Conservation (phyloP, 1,284 basidiomycete genomes). For the Waitea zeae region DNA sequence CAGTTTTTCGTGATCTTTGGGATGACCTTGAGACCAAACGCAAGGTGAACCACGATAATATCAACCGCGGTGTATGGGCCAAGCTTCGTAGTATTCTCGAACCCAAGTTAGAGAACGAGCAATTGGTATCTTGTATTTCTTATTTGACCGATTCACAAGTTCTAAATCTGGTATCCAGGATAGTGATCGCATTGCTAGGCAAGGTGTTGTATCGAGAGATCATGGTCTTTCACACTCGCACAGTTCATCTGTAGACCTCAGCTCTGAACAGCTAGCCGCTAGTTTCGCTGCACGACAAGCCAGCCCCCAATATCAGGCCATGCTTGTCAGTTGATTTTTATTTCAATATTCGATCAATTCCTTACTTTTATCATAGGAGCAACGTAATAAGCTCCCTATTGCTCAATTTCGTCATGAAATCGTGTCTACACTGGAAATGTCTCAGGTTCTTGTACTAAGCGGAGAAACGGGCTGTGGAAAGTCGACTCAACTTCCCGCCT, state of each 20-base stretch:
- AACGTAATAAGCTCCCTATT: slow-evolving; percentile 76
- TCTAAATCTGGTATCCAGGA: slow-evolving; percentile 9
- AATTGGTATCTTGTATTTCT: slow-evolving; percentile 19
- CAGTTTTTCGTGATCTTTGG: slow-evolving; percentile 82
- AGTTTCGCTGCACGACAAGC: slow-evolving; percentile 44
- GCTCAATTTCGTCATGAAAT: slow-evolving; percentile 72
- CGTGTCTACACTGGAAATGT: slow-evolving; percentile 51
- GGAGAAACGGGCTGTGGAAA: slow-evolving; percentile 99
- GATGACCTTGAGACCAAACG: slow-evolving; percentile 67
- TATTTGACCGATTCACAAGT: neutral
- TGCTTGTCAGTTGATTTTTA: slow-evolving; percentile 47
- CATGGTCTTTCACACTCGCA: too few relatives aligned
- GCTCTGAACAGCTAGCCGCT: slow-evolving; percentile 33
- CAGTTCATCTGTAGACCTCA: slow-evolving; percentile 10
- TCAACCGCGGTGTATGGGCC: slow-evolving; percentile 57
- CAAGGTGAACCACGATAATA: slow-evolving; percentile 42
- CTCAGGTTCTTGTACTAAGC: slow-evolving; percentile 84
- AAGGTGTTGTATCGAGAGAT: too few relatives aligned
- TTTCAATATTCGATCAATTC: slow-evolving; percentile 1
- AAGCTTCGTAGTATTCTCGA: slow-evolving; percentile 47
- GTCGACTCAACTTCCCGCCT: slow-evolving; percentile 92
- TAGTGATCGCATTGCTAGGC: slow-evolving; percentile 14
- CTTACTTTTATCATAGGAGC: slow-evolving; percentile 20
- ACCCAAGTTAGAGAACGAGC: slow-evolving; percentile 26
- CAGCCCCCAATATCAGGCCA: slow-evolving; percentile 63